Evolutionary conservation across 768 basidiomycete species (phyloP).

Genomic region (Rhodotorula paludigena): DNA sequence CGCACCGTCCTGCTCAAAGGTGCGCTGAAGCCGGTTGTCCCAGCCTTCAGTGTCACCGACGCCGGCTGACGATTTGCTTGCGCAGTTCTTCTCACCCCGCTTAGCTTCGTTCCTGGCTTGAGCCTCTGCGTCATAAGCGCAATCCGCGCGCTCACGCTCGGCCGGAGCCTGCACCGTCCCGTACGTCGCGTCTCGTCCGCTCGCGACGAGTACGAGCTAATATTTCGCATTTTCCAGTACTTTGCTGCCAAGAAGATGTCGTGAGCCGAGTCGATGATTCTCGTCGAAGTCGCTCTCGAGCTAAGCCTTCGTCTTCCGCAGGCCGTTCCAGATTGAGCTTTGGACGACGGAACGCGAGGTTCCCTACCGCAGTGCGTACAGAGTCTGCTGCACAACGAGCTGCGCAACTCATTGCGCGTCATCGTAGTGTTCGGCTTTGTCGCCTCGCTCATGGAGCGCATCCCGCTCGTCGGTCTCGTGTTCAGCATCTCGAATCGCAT

Average conservation of each 20-base stretch:
- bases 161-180: slow-evolving; percentile 46
- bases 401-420: too few relatives aligned
- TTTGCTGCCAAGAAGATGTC: slow-evolving; percentile 50
- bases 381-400: too few relatives aligned
- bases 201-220: not conserved
- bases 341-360: slow-evolving; percentile 41
- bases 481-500: slow-evolving; percentile 50
- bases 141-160: slow-evolving; percentile 46
- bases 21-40: slow-evolving; percentile 7
- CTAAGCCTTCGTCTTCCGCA: not conserved
- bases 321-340: slow-evolving; percentile 36
- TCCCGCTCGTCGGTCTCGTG: slow-evolving; percentile 50
- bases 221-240: slow-evolving; percentile 35
- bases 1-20: slow-evolving; percentile 33
- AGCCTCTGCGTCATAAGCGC: slow-evolving; percentile 33
- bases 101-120: slow-evolving; percentile 41
- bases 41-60: too few relatives aligned
- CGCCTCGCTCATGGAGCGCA: slow-evolving; percentile 47
- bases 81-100: slow-evolving; percentile 41
- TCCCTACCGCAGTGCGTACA: slow-evolving; percentile 32
- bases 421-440: slow-evolving; percentile 49
- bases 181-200: not conserved
- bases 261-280: not conserved
- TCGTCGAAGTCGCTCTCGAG: too few relatives aligned
- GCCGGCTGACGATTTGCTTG: not conserved